phyloP scores from a whole-genome alignment of 345 rosid genomes.

The Odontarrhena argentea region DNA sequence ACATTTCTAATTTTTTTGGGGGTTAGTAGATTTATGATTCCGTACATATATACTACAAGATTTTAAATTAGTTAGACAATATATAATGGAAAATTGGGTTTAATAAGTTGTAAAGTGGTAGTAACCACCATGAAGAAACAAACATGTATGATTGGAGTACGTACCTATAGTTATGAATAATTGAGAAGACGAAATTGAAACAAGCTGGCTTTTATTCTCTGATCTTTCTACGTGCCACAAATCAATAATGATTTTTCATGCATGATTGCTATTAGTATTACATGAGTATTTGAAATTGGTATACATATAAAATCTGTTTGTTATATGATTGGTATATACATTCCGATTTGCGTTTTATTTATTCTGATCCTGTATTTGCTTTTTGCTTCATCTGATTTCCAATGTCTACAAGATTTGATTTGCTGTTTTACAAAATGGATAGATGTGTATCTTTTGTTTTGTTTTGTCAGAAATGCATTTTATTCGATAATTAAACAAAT shows the following conservation, averaged over 20 bases:
- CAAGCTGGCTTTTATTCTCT: conserved; percentile 37
- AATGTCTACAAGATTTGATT: conserved; percentile 25
- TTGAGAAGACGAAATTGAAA: conserved; percentile 26
- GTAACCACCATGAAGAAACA: conserved; percentile 38
- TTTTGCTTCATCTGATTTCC: conserved; percentile 34
- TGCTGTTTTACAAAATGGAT: conserved; percentile 28
- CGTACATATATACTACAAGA: conserved; percentile 26
- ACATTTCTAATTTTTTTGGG: not conserved
- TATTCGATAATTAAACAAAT: no score
- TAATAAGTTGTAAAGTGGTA: conserved; percentile 28
- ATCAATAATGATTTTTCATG: conserved; percentile 35
- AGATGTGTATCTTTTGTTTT: not conserved
- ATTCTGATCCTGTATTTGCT: conserved; percentile 27
- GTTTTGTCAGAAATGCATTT: no score
- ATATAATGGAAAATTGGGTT: conserved; percentile 3
- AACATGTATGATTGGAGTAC: conserved; percentile 27
- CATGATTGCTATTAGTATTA: conserved; percentile 26
- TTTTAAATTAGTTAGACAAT: not conserved
- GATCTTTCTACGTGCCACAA: conserved; percentile 36
- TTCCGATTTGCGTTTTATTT: not conserved
- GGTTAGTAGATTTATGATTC: conserved; percentile 18
- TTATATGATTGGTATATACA: conserved; percentile 22
- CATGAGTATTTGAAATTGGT: conserved; percentile 16
- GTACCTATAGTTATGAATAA: conserved; percentile 1
- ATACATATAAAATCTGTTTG: conserved; percentile 17